Percentiles rank a stretch among this genome's conserved stretches.
phyloP scores from a whole-genome alignment of 2,329 filamentous ascomycete species.

The Botrytis elliptica region DNA sequence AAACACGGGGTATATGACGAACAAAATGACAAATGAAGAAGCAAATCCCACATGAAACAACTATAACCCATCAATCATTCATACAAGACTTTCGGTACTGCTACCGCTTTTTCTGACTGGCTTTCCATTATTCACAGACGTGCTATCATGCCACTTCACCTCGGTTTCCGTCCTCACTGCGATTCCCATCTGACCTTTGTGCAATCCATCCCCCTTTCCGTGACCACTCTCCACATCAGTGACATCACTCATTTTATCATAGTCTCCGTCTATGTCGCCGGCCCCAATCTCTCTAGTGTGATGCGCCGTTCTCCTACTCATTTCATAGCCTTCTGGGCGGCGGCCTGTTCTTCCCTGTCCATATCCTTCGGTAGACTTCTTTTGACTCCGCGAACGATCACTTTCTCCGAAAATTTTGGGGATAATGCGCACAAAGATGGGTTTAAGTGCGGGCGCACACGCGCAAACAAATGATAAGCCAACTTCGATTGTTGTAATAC shows the following conservation, averaged over 20 bases:
- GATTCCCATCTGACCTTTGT: not conserved
- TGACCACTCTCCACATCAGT: not conserved
- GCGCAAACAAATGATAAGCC: slow-evolving; percentile 23
- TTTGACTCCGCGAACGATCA: not conserved
- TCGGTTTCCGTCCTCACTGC: slow-evolving; percentile 1
- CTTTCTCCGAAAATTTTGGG: slow-evolving; percentile 17
- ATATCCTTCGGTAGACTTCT: not conserved
- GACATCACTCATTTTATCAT: slow-evolving; percentile 8
- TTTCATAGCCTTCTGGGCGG: slow-evolving; percentile 2
- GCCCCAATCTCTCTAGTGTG: slow-evolving; percentile 6
- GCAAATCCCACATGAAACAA: not conserved
- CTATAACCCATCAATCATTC: not conserved
- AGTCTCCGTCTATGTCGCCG: not conserved
- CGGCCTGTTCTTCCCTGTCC: slow-evolving; percentile 1
- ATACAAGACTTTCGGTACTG: slow-evolving; percentile 14
- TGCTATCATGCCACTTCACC: not conserved
- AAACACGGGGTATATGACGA: not conserved
- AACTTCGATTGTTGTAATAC: slow-evolving; percentile 20
- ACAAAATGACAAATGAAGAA: not conserved
- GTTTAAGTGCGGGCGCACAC: slow-evolving; percentile 21
- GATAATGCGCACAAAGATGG: slow-evolving; percentile 15
- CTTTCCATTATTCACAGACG: not conserved
- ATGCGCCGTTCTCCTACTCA: not conserved
- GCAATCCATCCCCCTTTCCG: not conserved
- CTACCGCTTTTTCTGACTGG: not conserved